These are phyloP conservation scores for Peronosclerospora sorghi DNA, from an alignment of 352 stramenopile species.

Conservation along the genomic window DNA sequence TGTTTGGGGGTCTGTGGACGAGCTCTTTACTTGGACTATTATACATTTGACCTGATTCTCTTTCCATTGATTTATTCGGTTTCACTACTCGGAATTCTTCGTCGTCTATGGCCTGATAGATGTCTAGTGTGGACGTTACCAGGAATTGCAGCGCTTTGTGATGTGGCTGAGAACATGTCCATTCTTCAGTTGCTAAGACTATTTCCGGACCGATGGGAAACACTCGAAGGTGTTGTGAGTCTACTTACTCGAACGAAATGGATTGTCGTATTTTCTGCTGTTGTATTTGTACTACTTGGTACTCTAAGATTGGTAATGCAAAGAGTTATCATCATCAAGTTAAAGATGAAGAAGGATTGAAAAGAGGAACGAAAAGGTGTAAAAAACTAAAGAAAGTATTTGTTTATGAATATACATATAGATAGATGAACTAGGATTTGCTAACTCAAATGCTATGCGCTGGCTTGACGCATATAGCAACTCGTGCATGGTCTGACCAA, in stretches of 20 bases:
- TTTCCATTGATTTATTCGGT: slow-evolving; percentile 38
- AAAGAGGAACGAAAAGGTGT: background rate
- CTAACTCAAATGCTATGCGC: too few relatives aligned
- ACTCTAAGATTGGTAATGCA: background rate
- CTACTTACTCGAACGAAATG: slow-evolving; percentile 29
- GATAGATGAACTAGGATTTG: too few relatives aligned
- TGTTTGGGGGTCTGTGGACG: slow-evolving; percentile 24
- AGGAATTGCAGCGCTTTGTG: slow-evolving; percentile 15
- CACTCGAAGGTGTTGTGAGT: slow-evolving; percentile 22
- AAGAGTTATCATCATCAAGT: background rate
- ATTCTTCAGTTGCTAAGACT: slow-evolving; percentile 27
- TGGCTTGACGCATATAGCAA: too few relatives aligned
- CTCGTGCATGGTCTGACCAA: too few relatives aligned
- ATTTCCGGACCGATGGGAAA: slow-evolving; percentile 21
- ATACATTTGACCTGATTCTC: slow-evolving; percentile 33
- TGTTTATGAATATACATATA: too few relatives aligned
- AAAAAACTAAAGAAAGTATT: too few relatives aligned
- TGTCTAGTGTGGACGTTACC: slow-evolving; percentile 15
- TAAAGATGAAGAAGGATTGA: slow-evolving; percentile 9
- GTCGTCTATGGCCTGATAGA: slow-evolving; percentile 19
- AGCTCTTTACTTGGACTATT: slow-evolving; percentile 32
- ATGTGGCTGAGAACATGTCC: slow-evolving; percentile 36
- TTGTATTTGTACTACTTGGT: slow-evolving; percentile 15
- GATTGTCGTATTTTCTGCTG: slow-evolving; percentile 12
- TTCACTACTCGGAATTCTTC: slow-evolving; percentile 18